Conservation (phyloP, 2,329 filamentous ascomycete genomes). For the Trichoderma arundinaceum region DNA sequence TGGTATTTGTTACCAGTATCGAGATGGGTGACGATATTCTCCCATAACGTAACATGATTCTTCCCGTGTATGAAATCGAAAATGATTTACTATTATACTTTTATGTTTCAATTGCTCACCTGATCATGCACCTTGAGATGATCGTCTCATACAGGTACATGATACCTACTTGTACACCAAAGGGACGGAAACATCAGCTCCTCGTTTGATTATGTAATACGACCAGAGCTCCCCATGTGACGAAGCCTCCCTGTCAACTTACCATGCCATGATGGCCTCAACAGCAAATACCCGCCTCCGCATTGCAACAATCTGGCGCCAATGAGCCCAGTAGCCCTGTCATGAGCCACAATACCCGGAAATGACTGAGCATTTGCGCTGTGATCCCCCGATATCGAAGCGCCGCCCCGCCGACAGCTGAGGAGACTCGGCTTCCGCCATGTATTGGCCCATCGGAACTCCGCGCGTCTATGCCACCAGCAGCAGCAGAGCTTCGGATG, state of each 20-base stretch:
- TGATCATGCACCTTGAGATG: too few relatives aligned
- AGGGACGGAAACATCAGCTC: too few relatives aligned
- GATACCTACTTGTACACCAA: too few relatives aligned
- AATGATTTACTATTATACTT: too few relatives aligned
- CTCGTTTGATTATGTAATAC: not conserved
- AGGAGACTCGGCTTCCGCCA: conserved; percentile 52
- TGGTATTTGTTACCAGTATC: too few relatives aligned
- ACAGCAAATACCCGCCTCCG: not conserved
- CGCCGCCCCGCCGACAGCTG: conserved; percentile 35
- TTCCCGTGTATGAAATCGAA: too few relatives aligned
- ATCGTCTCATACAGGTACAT: too few relatives aligned
- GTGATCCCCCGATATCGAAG: conserved; percentile 29
- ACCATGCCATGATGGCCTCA: conserved; percentile 15
- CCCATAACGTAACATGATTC: too few relatives aligned
- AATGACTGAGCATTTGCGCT: conserved; percentile 29
- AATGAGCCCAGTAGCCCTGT: conserved; percentile 14
- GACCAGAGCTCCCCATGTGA: not conserved
- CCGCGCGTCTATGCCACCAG: conserved; percentile 82
- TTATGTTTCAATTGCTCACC: too few relatives aligned
- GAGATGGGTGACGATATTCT: too few relatives aligned
- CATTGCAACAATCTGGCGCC: conserved; percentile 25
- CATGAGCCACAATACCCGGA: conserved; percentile 13
- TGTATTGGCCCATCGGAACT: conserved; percentile 92
- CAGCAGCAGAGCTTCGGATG: conserved; percentile 62
- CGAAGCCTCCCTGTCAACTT: not conserved